phyloP scores from a whole-genome alignment of 2,329 filamentous ascomycete genomes.

The Trichoderma sp. region DNA sequence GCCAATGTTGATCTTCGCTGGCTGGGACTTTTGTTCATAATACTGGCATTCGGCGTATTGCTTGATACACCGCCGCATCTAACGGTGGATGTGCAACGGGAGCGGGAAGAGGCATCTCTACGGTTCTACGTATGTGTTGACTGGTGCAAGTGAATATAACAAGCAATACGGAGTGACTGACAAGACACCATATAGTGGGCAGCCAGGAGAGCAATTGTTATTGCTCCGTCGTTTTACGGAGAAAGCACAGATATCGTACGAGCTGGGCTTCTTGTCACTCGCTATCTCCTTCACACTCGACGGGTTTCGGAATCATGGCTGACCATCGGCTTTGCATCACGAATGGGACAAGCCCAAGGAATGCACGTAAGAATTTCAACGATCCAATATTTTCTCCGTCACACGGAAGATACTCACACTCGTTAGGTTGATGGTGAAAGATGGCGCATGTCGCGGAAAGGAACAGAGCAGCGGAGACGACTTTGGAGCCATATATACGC shows the following conservation, averaged over 20 bases:
- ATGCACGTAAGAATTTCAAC: background rate
- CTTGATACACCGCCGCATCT: background rate
- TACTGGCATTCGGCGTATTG: conserved; percentile 4
- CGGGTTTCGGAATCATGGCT: conserved; percentile 6
- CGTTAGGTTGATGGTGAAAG: conserved; percentile 1
- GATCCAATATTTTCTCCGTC: background rate
- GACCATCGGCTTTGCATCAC: conserved; percentile 4
- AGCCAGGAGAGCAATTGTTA: conserved; percentile 4
- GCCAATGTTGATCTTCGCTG: conserved; percentile 6
- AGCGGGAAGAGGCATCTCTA: conserved; percentile 8
- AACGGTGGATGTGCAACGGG: conserved; percentile 1
- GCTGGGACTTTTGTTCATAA: conserved; percentile 6
- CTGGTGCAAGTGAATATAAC: background rate
- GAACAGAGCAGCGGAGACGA: background rate
- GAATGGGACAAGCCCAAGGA: conserved; percentile 10
- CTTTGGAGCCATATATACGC: conserved; percentile 10
- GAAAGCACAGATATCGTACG: conserved; percentile 12
- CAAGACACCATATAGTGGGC: background rate
- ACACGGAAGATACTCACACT: background rate
- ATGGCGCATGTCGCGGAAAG: conserved; percentile 2
- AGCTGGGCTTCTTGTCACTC: conserved; percentile 7
- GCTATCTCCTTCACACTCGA: background rate
- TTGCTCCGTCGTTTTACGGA: conserved; percentile 5
- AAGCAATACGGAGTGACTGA: background rate
- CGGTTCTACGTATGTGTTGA: background rate